Evolutionary conservation across 1,284 basidiomycete species (phyloP).

Genomic region (Sanguinoderma infundibulare): DNA sequence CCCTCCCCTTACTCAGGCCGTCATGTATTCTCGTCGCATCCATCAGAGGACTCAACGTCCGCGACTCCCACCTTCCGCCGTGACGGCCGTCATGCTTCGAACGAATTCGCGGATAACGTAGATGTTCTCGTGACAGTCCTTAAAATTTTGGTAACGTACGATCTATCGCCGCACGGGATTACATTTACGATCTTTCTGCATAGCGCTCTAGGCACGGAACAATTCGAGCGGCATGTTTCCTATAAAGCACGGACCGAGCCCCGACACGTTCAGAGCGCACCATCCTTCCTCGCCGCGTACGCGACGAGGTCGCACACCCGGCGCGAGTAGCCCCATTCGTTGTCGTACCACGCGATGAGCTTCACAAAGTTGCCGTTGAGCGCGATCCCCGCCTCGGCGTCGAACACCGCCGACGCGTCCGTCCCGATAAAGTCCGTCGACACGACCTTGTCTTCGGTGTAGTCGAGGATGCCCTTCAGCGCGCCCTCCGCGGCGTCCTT

Average conservation of each 20-base stretch:
- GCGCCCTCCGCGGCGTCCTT: slow-evolving; percentile 81
- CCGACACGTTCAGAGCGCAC: slow-evolving; percentile 31
- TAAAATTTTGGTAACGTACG: too few species aligned
- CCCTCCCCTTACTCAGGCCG: too few species aligned
- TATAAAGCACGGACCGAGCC: background rate
- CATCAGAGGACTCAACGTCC: too few species aligned
- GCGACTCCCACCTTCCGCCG: too few species aligned
- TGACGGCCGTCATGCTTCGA: too few species aligned
- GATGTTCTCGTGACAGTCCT: too few species aligned
- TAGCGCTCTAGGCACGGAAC: too few species aligned
- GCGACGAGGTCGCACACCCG: slow-evolving; percentile 92
- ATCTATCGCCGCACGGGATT: too few species aligned
- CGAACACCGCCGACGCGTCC: slow-evolving; percentile 85
- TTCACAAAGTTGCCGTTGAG: slow-evolving; percentile 96
- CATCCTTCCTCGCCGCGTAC: slow-evolving; percentile 81
- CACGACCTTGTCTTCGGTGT: slow-evolving; percentile 96
- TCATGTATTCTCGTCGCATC: too few species aligned
- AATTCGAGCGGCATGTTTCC: background rate
- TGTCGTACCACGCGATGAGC: slow-evolving; percentile 96
- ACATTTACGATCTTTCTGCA: too few species aligned
- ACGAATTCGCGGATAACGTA: too few species aligned
- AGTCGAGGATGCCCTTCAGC: slow-evolving; percentile 86
- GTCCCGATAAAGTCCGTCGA: slow-evolving; percentile 93
- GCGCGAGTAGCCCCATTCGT: slow-evolving; percentile 96
- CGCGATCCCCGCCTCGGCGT: slow-evolving; percentile 92